Conservation (phyloP, 225 moss, liverwort and hornwort genomes). For the Thuidium tamariscinum region DNA sequence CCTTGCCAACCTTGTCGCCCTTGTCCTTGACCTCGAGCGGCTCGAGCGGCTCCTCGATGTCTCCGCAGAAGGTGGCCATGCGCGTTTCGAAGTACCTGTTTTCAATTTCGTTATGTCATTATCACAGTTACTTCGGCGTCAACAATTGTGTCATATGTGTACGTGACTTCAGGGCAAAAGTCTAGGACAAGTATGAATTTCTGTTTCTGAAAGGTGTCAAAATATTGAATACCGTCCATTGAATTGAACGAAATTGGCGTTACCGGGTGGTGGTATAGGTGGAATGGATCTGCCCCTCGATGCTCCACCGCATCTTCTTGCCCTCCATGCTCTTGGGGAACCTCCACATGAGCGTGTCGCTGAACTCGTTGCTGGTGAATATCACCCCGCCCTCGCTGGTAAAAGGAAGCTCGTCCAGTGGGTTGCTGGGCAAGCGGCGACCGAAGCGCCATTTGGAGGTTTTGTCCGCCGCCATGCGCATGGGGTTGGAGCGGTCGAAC, state of each 20-base stretch:
- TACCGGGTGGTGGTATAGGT: constrained; percentile 11
- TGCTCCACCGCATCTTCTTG: constrained; percentile 28
- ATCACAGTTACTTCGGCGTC: background rate
- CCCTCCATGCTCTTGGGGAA: constrained; percentile 23
- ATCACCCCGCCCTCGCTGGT: background rate
- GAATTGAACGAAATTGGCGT: background rate
- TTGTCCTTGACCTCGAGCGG: constrained; percentile 15
- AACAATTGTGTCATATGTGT: background rate
- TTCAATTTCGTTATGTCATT: background rate
- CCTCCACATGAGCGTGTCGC: constrained; percentile 3
- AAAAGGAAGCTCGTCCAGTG: background rate
- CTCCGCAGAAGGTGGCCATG: constrained; percentile 32
- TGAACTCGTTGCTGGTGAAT: background rate
- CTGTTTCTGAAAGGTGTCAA: background rate
- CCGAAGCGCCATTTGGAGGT: background rate
- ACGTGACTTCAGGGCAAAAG: background rate
- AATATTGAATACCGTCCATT: background rate
- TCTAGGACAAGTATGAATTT: background rate
- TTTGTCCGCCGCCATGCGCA: background rate
- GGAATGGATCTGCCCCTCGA: constrained; percentile 28
- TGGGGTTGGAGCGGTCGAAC: background rate
- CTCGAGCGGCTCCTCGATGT: constrained; percentile 26
- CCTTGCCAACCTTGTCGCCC: background rate
- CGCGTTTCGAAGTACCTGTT: constrained; percentile 28
- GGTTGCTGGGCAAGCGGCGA: background rate